Evolutionary conservation across 1,139 yeast genomes (phyloP).

Genomic region (Scheffersomyces illinoinensis): DNA sequence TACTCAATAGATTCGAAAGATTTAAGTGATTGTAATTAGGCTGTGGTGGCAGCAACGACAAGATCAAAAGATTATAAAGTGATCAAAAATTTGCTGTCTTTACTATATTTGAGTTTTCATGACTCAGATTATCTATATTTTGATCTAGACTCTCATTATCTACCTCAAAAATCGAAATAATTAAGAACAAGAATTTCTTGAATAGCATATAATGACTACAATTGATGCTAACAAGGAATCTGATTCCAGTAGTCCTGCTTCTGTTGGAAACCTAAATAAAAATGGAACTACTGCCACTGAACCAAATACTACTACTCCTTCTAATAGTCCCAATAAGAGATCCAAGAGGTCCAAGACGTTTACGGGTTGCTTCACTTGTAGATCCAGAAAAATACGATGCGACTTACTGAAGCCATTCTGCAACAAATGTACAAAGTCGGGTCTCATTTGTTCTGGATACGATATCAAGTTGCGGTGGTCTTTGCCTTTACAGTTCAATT

Average conservation of each 20-base stretch:
- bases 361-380: slow-evolving; percentile 54
- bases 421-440: slow-evolving; percentile 43
- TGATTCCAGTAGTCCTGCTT: background rate
- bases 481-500: slow-evolving; percentile 49
- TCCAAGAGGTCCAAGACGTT: slow-evolving; percentile 41
- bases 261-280: background rate
- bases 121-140: background rate
- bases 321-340: slow-evolving; percentile 1
- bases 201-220: background rate
- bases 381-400: slow-evolving; percentile 50
- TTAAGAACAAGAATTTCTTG: background rate
- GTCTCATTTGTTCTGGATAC: slow-evolving; percentile 76
- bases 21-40: background rate
- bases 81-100: background rate
- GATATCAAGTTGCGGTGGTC: slow-evolving; percentile 83
- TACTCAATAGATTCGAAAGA: background rate
- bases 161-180: background rate
- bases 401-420: slow-evolving; percentile 48
- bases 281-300: background rate
- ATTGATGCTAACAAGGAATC: background rate
- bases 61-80: background rate
- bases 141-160: background rate
- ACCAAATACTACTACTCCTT: background rate
- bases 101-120: background rate
- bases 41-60: background rate